Percentiles rank a stretch among this genome's conserved stretches.
Evolutionary conservation across 2,329 filamentous ascomycete species (phyloP).

Genomic region (Blastomyces percursus): DNA sequence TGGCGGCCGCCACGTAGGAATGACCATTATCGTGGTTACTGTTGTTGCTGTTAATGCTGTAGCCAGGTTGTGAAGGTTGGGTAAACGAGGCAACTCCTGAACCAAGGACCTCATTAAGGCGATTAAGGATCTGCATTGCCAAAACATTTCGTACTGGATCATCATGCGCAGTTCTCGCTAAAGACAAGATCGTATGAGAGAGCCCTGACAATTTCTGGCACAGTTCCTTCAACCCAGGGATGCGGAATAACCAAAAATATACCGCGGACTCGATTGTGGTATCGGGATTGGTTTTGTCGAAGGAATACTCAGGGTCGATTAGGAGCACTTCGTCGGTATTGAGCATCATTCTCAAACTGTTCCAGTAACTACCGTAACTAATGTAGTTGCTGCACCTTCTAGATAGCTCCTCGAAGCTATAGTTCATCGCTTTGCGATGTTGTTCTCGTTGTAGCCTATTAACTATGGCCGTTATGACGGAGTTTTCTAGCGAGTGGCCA

Average conservation of each 20-base stretch:
- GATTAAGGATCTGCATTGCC: constrained; percentile 14
- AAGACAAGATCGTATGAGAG: constrained; percentile 15
- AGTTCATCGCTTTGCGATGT: constrained; percentile 10
- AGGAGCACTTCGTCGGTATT: constrained; percentile 15
- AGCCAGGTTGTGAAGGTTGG: neutral
- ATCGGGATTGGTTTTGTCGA: constrained; percentile 13
- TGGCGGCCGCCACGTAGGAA: constrained; percentile 6
- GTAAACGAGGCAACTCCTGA: constrained; percentile 2
- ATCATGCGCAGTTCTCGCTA: constrained; percentile 11
- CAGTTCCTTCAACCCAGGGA: constrained; percentile 14
- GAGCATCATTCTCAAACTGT: constrained; percentile 11
- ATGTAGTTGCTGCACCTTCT: constrained; percentile 13
- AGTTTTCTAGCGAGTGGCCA: constrained; percentile 6
- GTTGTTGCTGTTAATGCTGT: neutral
- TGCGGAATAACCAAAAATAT: constrained; percentile 13
- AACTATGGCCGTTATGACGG: constrained; percentile 11
- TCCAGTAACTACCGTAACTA: constrained; percentile 15
- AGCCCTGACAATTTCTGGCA: constrained; percentile 16
- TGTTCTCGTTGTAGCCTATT: constrained; percentile 12
- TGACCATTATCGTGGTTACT: constrained; percentile 2
- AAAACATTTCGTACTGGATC: constrained; percentile 13
- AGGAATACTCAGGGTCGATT: constrained; percentile 15
- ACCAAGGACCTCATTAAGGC: constrained; percentile 15
- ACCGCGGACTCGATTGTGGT: constrained; percentile 15
- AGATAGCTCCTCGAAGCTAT: constrained; percentile 13